Evolutionary conservation across 2,329 filamentous ascomycete species (phyloP), one percentile per base, ranked within the genome.

Genomic region (Fusarium zealandicum): DNA sequence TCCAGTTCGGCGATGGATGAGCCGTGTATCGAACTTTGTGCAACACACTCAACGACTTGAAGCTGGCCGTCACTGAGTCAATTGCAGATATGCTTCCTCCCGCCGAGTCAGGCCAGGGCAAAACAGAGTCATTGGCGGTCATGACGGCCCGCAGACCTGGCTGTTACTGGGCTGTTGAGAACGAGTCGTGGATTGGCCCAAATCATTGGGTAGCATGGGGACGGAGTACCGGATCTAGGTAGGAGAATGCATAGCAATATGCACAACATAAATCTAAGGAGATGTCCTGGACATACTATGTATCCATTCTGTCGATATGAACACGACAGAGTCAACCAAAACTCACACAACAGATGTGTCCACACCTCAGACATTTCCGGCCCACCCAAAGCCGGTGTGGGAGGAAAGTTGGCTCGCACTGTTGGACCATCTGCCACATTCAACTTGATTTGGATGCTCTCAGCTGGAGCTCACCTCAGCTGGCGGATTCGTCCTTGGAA

Each of bases 241-340:
- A 31, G 40, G 55, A 31, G 12, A 35, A 44, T 64, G 60, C 57
- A 64, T 48, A 66, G 61, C 37, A 36, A 57, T 46, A 65, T 64
- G 63, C 63, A 65, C 60, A 65, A 66, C 63, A 65, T 64, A 57
- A 55, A 54, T 48, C 50, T 44, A 45, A 47, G 44, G 57, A 12
- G 45, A 43, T 43, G 36, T 25, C 38, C 43, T 27, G 57, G 40
- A 61, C 41, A 64, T 39, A 47, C 43, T 30, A 27, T 30, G 52
- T 36, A 55, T 48, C 28, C 27, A 18, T 36, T 28, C 28, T 12
- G 30, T 49, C 31, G 47, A 51, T 33, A 40, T 37, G 25, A 35
- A 37, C 51, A 54, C 46, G 48, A 22, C 31, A 35, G 22, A 28
- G 36, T 47, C 22, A 25, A 25, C 22, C 22, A 5, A 25, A 25